phyloP scores from a whole-genome alignment of 2,329 filamentous ascomycete genomes.

The Ophiosphaerella korrae region DNA sequence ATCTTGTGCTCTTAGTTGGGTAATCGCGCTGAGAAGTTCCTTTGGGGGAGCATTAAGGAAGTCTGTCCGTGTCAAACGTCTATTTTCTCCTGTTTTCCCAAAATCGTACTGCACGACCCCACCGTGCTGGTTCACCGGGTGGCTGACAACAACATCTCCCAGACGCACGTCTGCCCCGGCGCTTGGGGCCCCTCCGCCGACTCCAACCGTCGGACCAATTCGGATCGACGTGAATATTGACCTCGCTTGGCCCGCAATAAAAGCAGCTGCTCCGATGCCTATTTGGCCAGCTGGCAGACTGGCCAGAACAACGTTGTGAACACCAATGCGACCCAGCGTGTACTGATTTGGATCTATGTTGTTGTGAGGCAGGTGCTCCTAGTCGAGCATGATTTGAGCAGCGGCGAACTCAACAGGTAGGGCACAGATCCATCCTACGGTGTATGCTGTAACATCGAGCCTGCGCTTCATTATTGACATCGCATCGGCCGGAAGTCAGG shows the following conservation, averaged over 20 bases:
- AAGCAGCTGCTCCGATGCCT: not conserved
- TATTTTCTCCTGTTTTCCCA: too few relatives aligned
- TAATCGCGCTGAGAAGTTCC: too few relatives aligned
- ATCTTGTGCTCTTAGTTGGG: too few relatives aligned
- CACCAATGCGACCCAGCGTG: not conserved
- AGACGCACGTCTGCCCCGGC: conserved; percentile 13
- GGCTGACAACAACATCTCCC: conserved; percentile 7
- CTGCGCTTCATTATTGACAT: not conserved
- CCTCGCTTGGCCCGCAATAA: not conserved
- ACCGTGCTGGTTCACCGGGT: not conserved
- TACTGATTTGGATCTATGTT: not conserved
- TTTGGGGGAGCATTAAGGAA: too few relatives aligned
- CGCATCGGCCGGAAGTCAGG: too few relatives aligned
- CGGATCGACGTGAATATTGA: not conserved
- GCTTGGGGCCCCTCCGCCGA: conserved; percentile 2
- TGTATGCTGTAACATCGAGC: not conserved
- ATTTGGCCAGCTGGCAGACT: not conserved
- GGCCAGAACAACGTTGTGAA: not conserved
- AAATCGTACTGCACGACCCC: too few relatives aligned
- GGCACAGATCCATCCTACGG: not conserved
- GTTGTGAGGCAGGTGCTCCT: not conserved
- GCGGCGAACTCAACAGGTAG: not conserved
- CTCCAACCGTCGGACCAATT: not conserved
- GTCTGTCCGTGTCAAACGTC: too few relatives aligned
- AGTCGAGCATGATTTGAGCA: not conserved